Base-by-base conservation (phyloP, 2,329 filamentous ascomycete species). In the Xylariomycetidae sp. region DNA sequence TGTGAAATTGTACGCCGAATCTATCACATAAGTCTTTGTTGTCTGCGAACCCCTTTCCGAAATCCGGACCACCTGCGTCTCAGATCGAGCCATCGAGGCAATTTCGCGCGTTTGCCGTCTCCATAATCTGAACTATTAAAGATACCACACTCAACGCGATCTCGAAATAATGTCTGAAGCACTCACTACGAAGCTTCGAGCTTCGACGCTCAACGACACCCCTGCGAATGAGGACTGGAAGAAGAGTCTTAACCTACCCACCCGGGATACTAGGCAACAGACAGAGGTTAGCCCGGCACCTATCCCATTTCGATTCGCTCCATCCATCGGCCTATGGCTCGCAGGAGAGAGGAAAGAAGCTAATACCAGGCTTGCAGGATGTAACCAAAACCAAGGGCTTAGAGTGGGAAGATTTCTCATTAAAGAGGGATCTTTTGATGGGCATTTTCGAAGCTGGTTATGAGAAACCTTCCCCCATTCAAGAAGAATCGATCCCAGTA, bases 401-500 rank as follows among this genome's bases (percentile, higher is more conserved):
- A 42, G 92, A 98, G 51, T 98, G 96, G 57, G 94, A 98, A 64
- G 87, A 97, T 49, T 96, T 98, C 60, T 85, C 85, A 48, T 82
- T 98, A 51, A 95, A 94, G 70, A 78, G 92, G 58, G 87, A 95
- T 59, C 70, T 98, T 41, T 79, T 98, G 68, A 98, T 97, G 90
- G 92, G 92, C 43, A 97, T 98, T 48, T 98, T 97, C 63, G 92
- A 98, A 69, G 92, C 92, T 49, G 92, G 92, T 44, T 98, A 96
- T 63, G 92, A 98, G 63, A 96, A 94, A 67, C 92, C 92, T 12
- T 98, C 92, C 37, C 92, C 92, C 9, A 98, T 98, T 53, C 92
- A 98, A 78, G 92, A 98, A 81, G 92, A 97, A 69, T 88, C 92
- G 35, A 96, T 98, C 55, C 92, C 92, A 30, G 90, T 98, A 47